Percentiles rank a stretch among this genome's conserved stretches.
Conservation (phyloP, 2,329 filamentous ascomycete genomes). For the Atkinsonella hypoxylon region DNA sequence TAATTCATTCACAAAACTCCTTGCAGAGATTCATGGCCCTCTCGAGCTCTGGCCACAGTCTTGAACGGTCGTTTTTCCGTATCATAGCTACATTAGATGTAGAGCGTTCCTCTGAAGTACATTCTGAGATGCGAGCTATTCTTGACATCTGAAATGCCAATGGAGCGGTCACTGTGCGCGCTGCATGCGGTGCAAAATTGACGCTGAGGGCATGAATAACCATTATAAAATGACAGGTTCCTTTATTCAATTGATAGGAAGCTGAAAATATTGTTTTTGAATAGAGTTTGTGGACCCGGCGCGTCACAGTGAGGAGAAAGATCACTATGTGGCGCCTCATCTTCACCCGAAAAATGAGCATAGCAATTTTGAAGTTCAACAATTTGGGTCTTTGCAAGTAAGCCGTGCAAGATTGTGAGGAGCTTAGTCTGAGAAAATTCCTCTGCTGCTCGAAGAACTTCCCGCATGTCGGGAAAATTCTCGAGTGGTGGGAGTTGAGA, state of each 20-base stretch:
- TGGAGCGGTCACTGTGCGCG: too few relatives aligned
- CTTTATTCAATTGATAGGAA: background rate
- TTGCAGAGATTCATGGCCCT: conserved; percentile 24
- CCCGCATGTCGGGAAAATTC: conserved; percentile 10
- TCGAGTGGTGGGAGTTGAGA: conserved; percentile 14
- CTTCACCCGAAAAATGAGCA: background rate
- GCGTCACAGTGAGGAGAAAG: background rate
- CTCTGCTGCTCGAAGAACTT: conserved; percentile 3
- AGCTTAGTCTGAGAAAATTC: background rate
- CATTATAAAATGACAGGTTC: too few relatives aligned
- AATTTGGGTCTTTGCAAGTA: background rate
- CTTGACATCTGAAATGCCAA: too few relatives aligned
- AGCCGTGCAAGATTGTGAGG: background rate
- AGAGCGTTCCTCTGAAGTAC: too few relatives aligned
- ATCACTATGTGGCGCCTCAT: background rate
- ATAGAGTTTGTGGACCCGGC: background rate
- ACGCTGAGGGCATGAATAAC: too few relatives aligned
- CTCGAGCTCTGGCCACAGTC: conserved; percentile 1
- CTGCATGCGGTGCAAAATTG: background rate
- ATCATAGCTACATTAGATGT: background rate
- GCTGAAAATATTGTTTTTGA: background rate
- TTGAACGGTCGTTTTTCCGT: background rate
- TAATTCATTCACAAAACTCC: conserved; percentile 15
- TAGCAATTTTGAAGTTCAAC: background rate
- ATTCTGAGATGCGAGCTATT: too few relatives aligned